Conservation (phyloP, 2,329 filamentous ascomycete species). For the Cercospora brassicicola region DNA sequence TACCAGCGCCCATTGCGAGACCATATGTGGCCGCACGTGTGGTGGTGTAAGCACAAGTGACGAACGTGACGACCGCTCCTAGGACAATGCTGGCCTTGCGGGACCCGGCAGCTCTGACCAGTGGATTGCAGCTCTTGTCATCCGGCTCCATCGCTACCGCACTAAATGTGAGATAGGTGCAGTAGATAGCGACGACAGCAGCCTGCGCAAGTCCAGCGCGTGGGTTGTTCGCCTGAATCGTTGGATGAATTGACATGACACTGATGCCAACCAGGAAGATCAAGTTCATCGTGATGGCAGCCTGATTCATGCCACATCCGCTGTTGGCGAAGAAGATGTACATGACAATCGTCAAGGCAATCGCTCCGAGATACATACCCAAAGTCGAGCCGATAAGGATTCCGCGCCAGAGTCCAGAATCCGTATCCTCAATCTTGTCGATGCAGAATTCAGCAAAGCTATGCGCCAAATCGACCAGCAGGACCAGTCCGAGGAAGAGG, state of each 20-base stretch:
- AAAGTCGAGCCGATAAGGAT: slow-evolving; percentile 89
- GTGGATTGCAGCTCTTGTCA: slow-evolving; percentile 88
- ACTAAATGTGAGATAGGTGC: slow-evolving; percentile 97
- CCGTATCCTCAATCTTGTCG: slow-evolving; percentile 84
- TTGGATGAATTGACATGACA: slow-evolving; percentile 82
- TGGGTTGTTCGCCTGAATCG: slow-evolving; percentile 85
- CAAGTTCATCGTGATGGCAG: slow-evolving; percentile 87
- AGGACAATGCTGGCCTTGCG: slow-evolving; percentile 87
- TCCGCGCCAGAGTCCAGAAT: slow-evolving; percentile 80
- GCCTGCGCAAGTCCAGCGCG: slow-evolving; percentile 95
- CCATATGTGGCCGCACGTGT: slow-evolving; percentile 93
- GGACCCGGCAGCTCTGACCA: slow-evolving; percentile 80
- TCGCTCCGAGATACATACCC: slow-evolving; percentile 85
- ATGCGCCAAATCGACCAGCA: slow-evolving; percentile 92
- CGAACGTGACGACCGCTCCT: slow-evolving; percentile 91
- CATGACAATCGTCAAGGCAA: slow-evolving; percentile 94
- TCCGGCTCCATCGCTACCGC: slow-evolving; percentile 99
- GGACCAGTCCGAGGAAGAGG: slow-evolving; percentile 84
- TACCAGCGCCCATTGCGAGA: slow-evolving; percentile 67
- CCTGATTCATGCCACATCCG: slow-evolving; percentile 92
- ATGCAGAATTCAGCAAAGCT: slow-evolving; percentile 97
- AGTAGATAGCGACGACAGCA: slow-evolving; percentile 96
- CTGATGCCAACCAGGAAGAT: slow-evolving; percentile 79
- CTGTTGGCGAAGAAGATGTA: slow-evolving; percentile 89
- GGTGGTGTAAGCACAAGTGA: slow-evolving; percentile 96